Evolutionary conservation across 768 basidiomycete species (phyloP).

Genomic region (Mycena amicta): DNA sequence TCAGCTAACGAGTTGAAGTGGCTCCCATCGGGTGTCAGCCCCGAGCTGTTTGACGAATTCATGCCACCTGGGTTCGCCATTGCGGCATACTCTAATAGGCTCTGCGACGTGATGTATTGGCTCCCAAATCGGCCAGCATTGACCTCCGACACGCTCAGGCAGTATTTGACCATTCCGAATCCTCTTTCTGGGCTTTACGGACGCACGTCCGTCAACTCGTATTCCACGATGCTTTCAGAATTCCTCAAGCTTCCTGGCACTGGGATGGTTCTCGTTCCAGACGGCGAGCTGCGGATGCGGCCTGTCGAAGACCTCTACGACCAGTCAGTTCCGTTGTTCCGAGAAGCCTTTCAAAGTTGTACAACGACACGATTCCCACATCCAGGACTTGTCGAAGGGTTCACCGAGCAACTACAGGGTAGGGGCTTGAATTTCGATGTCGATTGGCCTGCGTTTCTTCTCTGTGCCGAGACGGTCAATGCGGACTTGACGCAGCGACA

Average conservation of each 20-base stretch:
- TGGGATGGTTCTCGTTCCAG: constrained; percentile 15
- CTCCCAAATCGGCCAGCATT: background rate
- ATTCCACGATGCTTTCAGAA: constrained; percentile 4
- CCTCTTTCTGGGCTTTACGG: background rate
- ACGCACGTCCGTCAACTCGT: background rate
- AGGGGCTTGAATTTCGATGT: constrained; percentile 5
- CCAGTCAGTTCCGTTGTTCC: constrained; percentile 14
- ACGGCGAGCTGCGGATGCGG: constrained; percentile 12
- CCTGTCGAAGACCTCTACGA: constrained; percentile 9
- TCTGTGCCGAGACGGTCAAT: constrained; percentile 17
- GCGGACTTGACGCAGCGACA: constrained; percentile 8
- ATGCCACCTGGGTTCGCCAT: constrained; percentile 3
- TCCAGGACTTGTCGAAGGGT: constrained; percentile 1
- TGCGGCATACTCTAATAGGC: background rate
- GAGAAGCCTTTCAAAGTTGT: constrained; percentile 9
- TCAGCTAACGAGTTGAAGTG: constrained; percentile 10
- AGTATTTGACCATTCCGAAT: constrained; percentile 8
- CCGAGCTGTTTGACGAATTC: constrained; percentile 13
- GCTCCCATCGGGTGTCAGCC: constrained; percentile 3
- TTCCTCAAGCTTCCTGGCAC: constrained; percentile 8
- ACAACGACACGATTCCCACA: constrained; percentile 13
- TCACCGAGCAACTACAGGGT: background rate
- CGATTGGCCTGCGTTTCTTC: constrained; percentile 15
- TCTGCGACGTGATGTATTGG: background rate
- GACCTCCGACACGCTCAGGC: constrained; percentile 7